Base-by-base conservation (phyloP, 2,329 filamentous ascomycete species). In the Aureobasidium sp. region DNA sequence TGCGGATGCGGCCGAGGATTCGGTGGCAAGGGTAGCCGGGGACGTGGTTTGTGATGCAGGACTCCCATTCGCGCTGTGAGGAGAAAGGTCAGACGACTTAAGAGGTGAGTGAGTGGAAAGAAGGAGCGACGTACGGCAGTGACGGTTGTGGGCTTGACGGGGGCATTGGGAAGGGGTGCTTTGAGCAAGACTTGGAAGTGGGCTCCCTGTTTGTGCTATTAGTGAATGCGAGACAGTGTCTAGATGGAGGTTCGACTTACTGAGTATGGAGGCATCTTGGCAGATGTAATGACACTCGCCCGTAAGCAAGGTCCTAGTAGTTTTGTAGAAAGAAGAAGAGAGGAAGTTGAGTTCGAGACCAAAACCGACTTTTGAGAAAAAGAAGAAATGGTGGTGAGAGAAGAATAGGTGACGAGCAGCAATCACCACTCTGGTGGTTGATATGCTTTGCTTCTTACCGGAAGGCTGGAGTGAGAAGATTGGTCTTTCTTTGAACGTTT, bases 1-100 rank as follows among this genome's bases (percentile, higher is more conserved):
- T 35, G 19, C 58, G 38, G 45, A 47, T 19, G 49, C 60, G 49
- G 51, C 59, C 38, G 15, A 59, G 31, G 47, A 51, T 11, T 25
- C 50, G 7, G 59, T 62, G 21, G 9, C 9, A n/a, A 10, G 54
- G 33, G 59, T 37, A 50, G 9, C 33, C 31, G 13, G 47, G 25
- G 38, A 37, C 21, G 17, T 38, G 25, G 13, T 31, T 27, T 13
- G 29, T 15, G 21, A 17, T 10, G 4, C 21, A 51, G 3, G 35
- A 11, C 17, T 60, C 47, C 57, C 57, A 60, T 2, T 45, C 57
- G 15, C 45, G 57, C 40, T 45, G 10, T 19, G 29, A 33, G 6
- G 25, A 33, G 15, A 11, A 29, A 5, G 27, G 8, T 19, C 23
- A 19, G 17, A 4, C 9, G n/a, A 17, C 4, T 5, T 2, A 35